Percentiles rank a stretch among this genome's conserved stretches.
Conservation (phyloP, 176 grass and related monocot genomes). For the Oryza glumipatula region DNA sequence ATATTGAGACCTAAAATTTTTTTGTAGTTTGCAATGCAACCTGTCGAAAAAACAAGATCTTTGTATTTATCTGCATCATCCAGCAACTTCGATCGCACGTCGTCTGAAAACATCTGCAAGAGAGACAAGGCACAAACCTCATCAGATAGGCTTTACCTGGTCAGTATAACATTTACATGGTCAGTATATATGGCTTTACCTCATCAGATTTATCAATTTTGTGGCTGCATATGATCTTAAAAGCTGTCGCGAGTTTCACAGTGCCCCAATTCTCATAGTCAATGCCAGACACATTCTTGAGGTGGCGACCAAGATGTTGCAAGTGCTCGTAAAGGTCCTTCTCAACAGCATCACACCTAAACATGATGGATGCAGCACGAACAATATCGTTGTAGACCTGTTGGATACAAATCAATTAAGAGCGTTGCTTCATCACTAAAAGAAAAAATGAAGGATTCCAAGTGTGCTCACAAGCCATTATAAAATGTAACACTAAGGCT, state of each 20-base stretch:
- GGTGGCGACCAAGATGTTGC: background rate
- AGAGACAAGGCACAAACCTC: background rate
- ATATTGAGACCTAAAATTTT: background rate
- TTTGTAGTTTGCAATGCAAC: background rate
- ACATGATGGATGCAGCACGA: background rate
- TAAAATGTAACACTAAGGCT: background rate
- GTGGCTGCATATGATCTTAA: conserved; percentile 32
- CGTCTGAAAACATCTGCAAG: conserved; percentile 22
- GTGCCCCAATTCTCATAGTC: background rate
- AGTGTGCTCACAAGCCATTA: background rate
- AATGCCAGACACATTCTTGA: conserved; percentile 22
- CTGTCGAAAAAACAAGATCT: background rate
- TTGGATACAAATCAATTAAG: conserved; percentile 5
- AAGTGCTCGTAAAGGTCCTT: background rate
- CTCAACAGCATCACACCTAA: conserved; percentile 7
- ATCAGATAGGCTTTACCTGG: too few species aligned
- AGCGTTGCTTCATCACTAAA: conserved; percentile 1
- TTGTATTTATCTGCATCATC: conserved; percentile 25
- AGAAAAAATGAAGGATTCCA: conserved; percentile 16
- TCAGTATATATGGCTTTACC: conserved; percentile 16
- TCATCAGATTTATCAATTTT: background rate
- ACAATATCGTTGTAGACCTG: conserved; percentile 23
- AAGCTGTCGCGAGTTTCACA: background rate
- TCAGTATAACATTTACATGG: too few species aligned
- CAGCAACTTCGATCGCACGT: conserved; percentile 21